A percentile compares a stretch with the other conserved stretches of the same genome.
These are phyloP conservation scores for Eimeria praecox DNA, from an alignment of 169 alveolate genomes.

Conservation along the genomic window DNA sequence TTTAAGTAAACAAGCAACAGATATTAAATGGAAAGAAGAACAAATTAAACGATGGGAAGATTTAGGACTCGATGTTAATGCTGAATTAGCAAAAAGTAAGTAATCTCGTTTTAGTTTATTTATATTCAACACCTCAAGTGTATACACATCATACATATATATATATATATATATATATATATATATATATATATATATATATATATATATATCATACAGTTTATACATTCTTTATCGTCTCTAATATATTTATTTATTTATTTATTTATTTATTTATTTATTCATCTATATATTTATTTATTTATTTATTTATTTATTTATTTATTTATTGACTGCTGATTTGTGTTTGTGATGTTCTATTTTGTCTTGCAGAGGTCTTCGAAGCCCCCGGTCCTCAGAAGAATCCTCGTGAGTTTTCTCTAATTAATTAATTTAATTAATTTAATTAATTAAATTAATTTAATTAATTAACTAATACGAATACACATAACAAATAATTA, in stretches of 20 bases:
- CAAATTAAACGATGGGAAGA: slow-evolving; percentile 1
- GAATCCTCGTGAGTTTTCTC: neutral
- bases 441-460: too few relatives aligned
- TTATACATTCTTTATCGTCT: too few relatives aligned
- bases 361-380: slow-evolving; percentile 32
- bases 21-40: neutral
- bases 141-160: too few relatives aligned
- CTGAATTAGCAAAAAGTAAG: slow-evolving; percentile 12
- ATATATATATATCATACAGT: too few relatives aligned
- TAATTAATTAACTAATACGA: too few relatives aligned
- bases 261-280: too few relatives aligned
- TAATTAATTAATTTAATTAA: neutral
- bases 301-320: neutral
- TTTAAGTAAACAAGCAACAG: neutral
- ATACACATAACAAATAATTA: too few relatives aligned
- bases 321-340: neutral
- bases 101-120: too few relatives aligned
- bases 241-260: neutral
- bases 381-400: neutral
- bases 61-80: slow-evolving; percentile 11
- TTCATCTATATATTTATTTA: neutral
- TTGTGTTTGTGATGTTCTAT: neutral
- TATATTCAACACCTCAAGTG: too few relatives aligned
- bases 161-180: too few relatives aligned
- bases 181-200: too few relatives aligned